These are phyloP conservation scores for Phytophthora idaei DNA, from an alignment of 352 stramenopile genomes.

Conservation along the genomic window DNA sequence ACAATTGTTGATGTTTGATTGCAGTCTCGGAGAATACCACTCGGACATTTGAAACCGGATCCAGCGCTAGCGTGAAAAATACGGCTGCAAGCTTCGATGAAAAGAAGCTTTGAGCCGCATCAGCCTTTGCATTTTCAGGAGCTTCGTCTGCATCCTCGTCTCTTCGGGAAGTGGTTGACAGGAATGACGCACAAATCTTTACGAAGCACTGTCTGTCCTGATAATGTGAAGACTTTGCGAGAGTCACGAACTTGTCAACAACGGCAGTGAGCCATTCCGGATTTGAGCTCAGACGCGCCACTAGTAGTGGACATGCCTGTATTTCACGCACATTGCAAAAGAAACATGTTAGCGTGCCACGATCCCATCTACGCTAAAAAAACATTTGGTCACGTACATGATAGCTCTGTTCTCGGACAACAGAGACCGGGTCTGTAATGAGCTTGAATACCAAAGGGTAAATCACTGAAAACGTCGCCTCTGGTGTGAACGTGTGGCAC, in stretches of 20 bases:
- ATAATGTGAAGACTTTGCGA: slow-evolving; percentile 63
- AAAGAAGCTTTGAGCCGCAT: slow-evolving; percentile 49
- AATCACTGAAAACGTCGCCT: slow-evolving; percentile 79
- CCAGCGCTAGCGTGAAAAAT: slow-evolving; percentile 66
- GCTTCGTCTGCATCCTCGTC: slow-evolving; percentile 7
- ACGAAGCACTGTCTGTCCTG: slow-evolving; percentile 75
- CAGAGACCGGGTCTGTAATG: slow-evolving; percentile 73
- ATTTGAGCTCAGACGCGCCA: slow-evolving; percentile 52
- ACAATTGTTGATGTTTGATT: slow-evolving; percentile 51
- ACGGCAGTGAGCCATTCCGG: slow-evolving; percentile 54
- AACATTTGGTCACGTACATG: slow-evolving; percentile 36
- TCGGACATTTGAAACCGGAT: slow-evolving; percentile 80
- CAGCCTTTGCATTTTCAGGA: slow-evolving; percentile 10
- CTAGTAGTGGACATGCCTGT: slow-evolving; percentile 69
- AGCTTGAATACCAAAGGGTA: slow-evolving; percentile 79
- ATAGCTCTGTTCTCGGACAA: slow-evolving; percentile 76
- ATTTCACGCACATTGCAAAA: slow-evolving; percentile 8
- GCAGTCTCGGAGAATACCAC: slow-evolving; percentile 60
- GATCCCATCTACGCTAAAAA: slow-evolving; percentile 10
- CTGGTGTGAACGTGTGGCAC: slow-evolving; percentile 68
- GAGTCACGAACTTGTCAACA: slow-evolving; percentile 51
- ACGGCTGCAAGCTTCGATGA: slow-evolving; percentile 42
- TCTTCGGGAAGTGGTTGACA: slow-evolving; percentile 24
- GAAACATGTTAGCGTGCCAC: slow-evolving; percentile 3
- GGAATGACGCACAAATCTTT: slow-evolving; percentile 65